Conservation (phyloP, 2,329 filamentous ascomycete species). For the Penicillium rolfsii region DNA sequence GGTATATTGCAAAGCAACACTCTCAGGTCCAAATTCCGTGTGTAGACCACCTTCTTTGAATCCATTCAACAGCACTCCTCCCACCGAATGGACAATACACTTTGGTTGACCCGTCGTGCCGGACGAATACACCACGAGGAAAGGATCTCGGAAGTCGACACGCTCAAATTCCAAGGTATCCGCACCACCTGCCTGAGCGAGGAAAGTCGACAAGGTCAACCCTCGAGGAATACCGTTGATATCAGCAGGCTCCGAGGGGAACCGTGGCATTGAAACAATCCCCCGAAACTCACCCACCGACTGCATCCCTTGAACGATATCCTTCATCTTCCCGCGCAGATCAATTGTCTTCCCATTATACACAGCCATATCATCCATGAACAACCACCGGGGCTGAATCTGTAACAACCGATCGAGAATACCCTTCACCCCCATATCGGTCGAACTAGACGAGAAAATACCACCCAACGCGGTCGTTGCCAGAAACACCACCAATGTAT, state of each 20-base stretch:
- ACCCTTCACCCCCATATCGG: conserved; percentile 81
- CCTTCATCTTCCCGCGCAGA: conserved; percentile 70
- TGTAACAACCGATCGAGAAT: conserved; percentile 75
- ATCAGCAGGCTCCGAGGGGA: conserved; percentile 16
- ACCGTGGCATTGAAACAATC: conserved; percentile 21
- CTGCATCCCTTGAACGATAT: conserved; percentile 66
- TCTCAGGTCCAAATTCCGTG: conserved; percentile 47
- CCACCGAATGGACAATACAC: conserved; percentile 75
- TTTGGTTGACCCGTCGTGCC: conserved; percentile 85
- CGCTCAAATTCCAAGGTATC: conserved; percentile 59
- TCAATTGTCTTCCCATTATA: conserved; percentile 80
- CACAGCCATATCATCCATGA: conserved; percentile 77
- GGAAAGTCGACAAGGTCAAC: conserved; percentile 12
- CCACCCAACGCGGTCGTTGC: conserved; percentile 72
- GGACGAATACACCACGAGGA: conserved; percentile 75
- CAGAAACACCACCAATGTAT: conserved; percentile 72
- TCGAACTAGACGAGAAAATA: conserved; percentile 75
- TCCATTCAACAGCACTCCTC: conserved; percentile 42
- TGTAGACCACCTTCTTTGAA: conserved; percentile 65
- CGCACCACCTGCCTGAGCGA: conserved; percentile 22
- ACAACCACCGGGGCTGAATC: conserved; percentile 77
- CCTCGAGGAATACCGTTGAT: conserved; percentile 14
- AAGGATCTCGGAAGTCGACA: conserved; percentile 72
- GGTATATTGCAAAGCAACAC: conserved; percentile 61
- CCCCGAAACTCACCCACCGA: conserved; percentile 63